Conservation (phyloP, 352 stramenopile species). For the Phytophthora sp. region DNA sequence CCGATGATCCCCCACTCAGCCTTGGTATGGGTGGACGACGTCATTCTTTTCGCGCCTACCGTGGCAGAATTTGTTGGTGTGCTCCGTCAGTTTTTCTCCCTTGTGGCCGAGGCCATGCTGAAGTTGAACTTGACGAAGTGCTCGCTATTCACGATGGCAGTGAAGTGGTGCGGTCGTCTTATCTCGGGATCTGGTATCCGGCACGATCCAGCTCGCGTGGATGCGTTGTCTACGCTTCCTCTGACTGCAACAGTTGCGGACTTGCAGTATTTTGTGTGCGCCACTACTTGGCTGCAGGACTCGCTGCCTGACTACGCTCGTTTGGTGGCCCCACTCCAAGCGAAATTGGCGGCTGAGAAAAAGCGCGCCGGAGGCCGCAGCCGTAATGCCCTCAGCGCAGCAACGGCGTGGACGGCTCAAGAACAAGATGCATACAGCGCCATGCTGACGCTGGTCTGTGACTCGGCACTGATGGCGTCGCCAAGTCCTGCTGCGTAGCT, state of each 20-base stretch:
- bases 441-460: background rate
- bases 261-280: conserved; percentile 6
- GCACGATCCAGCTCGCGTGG: conserved; percentile 10
- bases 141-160: conserved; percentile 16
- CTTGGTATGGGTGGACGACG: conserved; percentile 35
- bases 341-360: background rate
- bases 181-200: conserved; percentile 14
- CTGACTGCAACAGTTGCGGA: background rate
- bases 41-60: conserved; percentile 20
- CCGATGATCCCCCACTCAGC: conserved; percentile 14
- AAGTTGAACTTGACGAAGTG: too few relatives aligned
- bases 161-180: conserved; percentile 32
- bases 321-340: background rate
- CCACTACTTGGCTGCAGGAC: background rate
- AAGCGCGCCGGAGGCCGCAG: background rate
- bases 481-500: too few relatives aligned
- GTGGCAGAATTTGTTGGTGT: background rate
- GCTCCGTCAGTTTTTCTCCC: too few relatives aligned
- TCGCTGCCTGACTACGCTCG: background rate
- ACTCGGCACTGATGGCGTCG: background rate
- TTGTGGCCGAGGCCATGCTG: too few relatives aligned
- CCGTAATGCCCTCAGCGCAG: background rate
- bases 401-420: background rate
- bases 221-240: background rate
- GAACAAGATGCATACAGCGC: background rate